Evolutionary conservation across 257 asterid species (phyloP).

Genomic region (Forsythia suspensa): DNA sequence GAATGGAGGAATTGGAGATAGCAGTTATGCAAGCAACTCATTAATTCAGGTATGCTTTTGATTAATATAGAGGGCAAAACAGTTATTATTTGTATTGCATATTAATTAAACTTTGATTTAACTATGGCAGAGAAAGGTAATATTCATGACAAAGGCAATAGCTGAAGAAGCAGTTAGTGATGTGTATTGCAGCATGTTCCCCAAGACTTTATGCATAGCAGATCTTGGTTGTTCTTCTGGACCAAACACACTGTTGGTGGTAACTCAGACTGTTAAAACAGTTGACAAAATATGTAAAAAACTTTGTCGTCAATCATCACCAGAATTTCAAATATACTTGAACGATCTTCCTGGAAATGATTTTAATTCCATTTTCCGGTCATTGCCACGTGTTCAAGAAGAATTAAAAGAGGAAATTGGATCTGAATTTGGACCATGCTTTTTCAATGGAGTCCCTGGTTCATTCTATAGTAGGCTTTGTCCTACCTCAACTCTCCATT

Average conservation of each 20-base stretch:
- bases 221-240: conserved; percentile 80
- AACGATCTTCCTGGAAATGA: conserved; percentile 76
- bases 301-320: conserved; percentile 19
- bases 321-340: conserved; percentile 47
- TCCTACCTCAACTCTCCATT: conserved; percentile 48
- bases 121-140: conserved; percentile 38
- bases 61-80: too few relatives aligned
- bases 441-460: conserved; percentile 55
- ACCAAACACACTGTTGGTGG: conserved; percentile 49
- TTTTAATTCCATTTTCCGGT: conserved; percentile 56
- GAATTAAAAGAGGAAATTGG: conserved; percentile 30
- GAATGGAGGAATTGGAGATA: conserved; percentile 58
- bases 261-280: conserved; percentile 28
- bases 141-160: conserved; percentile 42
- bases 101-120: not conserved
- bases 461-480: conserved; percentile 67
- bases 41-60: conserved; percentile 29
- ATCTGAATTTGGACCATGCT: conserved; percentile 30
- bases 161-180: conserved; percentile 41
- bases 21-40: conserved; percentile 62
- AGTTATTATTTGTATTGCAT: too few relatives aligned
- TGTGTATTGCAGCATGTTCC: conserved; percentile 22
- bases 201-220: conserved; percentile 40
- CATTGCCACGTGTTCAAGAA: conserved; percentile 33
- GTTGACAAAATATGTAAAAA: conserved; percentile 23